phyloP scores from a whole-genome alignment of 345 rosid genomes.

The Linum lewisii region DNA sequence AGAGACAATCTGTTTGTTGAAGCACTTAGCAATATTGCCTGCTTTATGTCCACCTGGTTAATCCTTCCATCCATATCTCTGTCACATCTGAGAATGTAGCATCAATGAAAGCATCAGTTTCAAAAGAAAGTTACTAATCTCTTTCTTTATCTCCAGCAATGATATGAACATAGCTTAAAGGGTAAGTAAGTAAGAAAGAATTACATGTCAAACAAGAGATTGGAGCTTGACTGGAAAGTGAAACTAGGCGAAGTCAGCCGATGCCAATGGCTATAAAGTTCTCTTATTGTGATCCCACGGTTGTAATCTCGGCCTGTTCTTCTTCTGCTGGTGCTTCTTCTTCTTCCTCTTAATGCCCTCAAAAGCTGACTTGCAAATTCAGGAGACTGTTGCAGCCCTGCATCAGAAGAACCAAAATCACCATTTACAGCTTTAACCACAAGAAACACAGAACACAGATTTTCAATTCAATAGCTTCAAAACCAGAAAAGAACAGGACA shows the following conservation, averaged over 20 bases:
- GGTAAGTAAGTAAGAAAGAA: background rate
- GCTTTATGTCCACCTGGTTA: slow-evolving; percentile 23
- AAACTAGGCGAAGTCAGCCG: slow-evolving; percentile 29
- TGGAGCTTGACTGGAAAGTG: slow-evolving; percentile 19
- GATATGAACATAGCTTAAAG: no score
- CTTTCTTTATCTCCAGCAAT: no score
- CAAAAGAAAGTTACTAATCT: background rate
- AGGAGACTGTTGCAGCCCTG: slow-evolving; percentile 33
- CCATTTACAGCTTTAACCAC: background rate
- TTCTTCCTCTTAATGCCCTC: slow-evolving; percentile 35
- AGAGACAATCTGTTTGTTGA: slow-evolving; percentile 32
- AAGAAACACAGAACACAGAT: background rate
- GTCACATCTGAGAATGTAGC: slow-evolving; percentile 27
- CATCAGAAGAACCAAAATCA: background rate
- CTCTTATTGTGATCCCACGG: slow-evolving; percentile 23
- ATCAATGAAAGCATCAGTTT: background rate
- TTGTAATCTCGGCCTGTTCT: background rate
- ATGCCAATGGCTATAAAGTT: slow-evolving; percentile 29
- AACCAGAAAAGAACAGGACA: no score
- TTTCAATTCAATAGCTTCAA: background rate
- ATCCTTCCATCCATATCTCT: slow-evolving; percentile 40
- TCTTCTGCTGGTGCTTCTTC: background rate
- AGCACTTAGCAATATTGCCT: slow-evolving; percentile 33
- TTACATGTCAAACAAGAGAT: slow-evolving; percentile 45
- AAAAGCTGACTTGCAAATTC: slow-evolving; percentile 34